Base-by-base conservation (phyloP, 306 rosid genomes). In the Fagus crenata region DNA sequence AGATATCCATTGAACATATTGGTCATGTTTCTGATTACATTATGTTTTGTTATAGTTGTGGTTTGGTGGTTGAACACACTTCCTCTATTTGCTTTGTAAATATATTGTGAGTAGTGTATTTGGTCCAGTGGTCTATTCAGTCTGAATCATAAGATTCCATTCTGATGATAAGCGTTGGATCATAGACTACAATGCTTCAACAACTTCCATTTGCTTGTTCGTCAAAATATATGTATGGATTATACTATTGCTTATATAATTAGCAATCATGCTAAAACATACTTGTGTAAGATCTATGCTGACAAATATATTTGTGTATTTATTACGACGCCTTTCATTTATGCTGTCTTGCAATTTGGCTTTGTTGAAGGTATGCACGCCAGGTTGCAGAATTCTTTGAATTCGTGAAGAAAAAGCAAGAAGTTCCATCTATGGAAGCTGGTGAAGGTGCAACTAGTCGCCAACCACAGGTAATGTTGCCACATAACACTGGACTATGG, bases 361-460 rank as follows among this genome's bases (percentile, higher is more conserved):
- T 72, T 72, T 75, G 78, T 53, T 81, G 89, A 87, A 94, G 98
- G 89, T 92, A 92, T 85, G 98, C 99, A 2, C 93, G 91, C 42
- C 99, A 95, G 84, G 97, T 95, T 67, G 97, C 97, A 0, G 89
- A 90, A 84, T 95, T 95, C 80, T 95, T 95, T 77, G 97, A 91
- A 81, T 95, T 86, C 79, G 99, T 95, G 60, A 95, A 95, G 92
- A 90, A 90, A 63, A 90, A 83, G 87, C 86, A 88, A 14, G 92
- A 81, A 73, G 85, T 71, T 77, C 55, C 89, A 49, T 72, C 86
- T 1, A 51, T 74, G n/a, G 87, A 88, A 71, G 89, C 75, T 54
- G 71, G 73, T n/a, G 82, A 77, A 85, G 87, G 68, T 36, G 80
- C 72, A 43, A 89, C 76, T 49, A 81, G 69, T 72, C 49, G 73